Evolutionary conservation across 192 early-diverging fungal genomes (phyloP).

Genomic region (Rhizophagus clarus): DNA sequence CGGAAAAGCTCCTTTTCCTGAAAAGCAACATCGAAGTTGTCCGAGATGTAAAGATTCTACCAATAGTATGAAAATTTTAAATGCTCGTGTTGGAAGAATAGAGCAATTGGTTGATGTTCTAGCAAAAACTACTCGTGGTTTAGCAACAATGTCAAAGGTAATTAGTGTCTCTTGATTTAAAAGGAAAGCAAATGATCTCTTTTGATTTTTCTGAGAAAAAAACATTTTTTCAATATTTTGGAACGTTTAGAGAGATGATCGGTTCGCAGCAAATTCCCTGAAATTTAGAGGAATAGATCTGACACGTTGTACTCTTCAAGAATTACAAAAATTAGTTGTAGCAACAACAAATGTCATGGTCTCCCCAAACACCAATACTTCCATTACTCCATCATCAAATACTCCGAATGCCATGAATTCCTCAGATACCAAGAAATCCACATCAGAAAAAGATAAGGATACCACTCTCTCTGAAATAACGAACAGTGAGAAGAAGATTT

Average conservation of each 20-base stretch:
- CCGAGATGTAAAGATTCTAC: background rate
- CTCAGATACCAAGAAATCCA: background rate
- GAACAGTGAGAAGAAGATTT: too few relatives aligned
- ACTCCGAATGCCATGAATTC: too few relatives aligned
- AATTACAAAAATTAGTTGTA: background rate
- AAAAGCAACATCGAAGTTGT: background rate
- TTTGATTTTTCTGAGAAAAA: too few relatives aligned
- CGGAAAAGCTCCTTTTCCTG: too few relatives aligned
- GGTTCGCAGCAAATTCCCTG: background rate
- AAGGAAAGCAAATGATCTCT: too few relatives aligned
- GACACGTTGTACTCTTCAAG: background rate
- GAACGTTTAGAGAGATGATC: too few relatives aligned
- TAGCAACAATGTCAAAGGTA: background rate
- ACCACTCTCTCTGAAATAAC: too few relatives aligned
- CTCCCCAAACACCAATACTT: background rate
- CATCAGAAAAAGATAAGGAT: too few relatives aligned
- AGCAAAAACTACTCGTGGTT: background rate
- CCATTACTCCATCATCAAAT: too few relatives aligned
- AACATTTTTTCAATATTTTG: too few relatives aligned
- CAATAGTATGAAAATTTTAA: background rate
- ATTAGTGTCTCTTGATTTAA: background rate
- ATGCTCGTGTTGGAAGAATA: background rate
- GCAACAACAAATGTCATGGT: background rate
- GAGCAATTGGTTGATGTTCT: background rate
- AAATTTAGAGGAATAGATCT: background rate